phyloP scores from a whole-genome alignment of 805 yeast genomes.

The Pichia manshurica region DNA sequence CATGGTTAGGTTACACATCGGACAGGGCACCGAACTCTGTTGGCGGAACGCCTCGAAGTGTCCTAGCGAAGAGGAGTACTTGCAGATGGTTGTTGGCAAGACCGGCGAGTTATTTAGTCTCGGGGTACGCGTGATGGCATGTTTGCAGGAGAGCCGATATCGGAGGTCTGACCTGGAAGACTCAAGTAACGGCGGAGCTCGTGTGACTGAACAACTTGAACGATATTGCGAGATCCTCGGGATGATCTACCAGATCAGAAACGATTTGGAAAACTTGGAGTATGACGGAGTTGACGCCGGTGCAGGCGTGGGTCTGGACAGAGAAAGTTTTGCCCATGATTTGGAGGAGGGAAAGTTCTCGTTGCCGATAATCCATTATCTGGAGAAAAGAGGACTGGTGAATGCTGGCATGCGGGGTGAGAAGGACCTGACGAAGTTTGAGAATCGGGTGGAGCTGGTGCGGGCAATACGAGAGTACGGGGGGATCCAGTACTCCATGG shows the following conservation, averaged over 20 bases:
- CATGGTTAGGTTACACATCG: slow-evolving; percentile 74
- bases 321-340: slow-evolving; percentile 53
- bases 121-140: slow-evolving; percentile 28
- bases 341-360: slow-evolving; percentile 86
- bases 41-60: slow-evolving; percentile 69
- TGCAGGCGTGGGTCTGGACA: no score
- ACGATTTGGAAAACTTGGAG: slow-evolving; percentile 71
- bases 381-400: not conserved
- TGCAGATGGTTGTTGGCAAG: slow-evolving; percentile 77
- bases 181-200: slow-evolving; percentile 1
- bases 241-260: slow-evolving; percentile 75
- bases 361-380: slow-evolving; percentile 64
- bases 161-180: no score
- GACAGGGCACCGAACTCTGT: slow-evolving; percentile 83
- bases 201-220: slow-evolving; percentile 25
- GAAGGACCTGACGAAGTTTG: no score
- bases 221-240: slow-evolving; percentile 76
- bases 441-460: no score
- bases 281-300: slow-evolving; percentile 36
- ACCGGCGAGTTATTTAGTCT: slow-evolving; percentile 87
- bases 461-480: not conserved
- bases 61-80: slow-evolving; percentile 60
- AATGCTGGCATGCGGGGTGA: no score
- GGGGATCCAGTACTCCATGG: not conserved
- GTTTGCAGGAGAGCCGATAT: not conserved